Percentiles rank a stretch among this genome's conserved stretches.
Conservation (phyloP, 495 filamentous ascomycete species). For the Aspergillus cavernicola region DNA sequence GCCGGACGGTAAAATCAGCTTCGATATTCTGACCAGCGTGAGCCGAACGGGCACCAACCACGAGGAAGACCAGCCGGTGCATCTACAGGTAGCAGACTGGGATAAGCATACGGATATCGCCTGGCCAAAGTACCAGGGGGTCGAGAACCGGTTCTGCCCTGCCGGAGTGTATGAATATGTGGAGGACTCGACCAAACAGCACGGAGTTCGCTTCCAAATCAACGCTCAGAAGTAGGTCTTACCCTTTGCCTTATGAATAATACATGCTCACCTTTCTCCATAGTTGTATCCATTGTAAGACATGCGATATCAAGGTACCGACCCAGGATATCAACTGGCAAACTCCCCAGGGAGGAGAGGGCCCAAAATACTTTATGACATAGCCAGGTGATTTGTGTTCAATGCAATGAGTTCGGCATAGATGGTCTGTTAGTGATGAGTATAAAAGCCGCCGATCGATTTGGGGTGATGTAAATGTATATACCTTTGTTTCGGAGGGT, state of each 20-base stretch:
- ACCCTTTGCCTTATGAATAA: not conserved
- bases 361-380: conserved; percentile 95
- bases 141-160: conserved; percentile 99
- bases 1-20: conserved; percentile 88
- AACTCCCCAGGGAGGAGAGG: conserved; percentile 92
- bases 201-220: conserved; percentile 93
- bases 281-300: conserved; percentile 99
- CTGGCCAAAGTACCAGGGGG: conserved; percentile 83
- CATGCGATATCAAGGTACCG: conserved; percentile 97
- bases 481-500: not conserved
- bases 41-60: conserved; percentile 96
- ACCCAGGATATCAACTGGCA: conserved; percentile 97
- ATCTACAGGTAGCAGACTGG: conserved; percentile 93
- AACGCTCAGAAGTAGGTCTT: conserved; percentile 89
- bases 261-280: conserved; percentile 25
- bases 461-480: not conserved
- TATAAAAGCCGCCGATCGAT: not conserved
- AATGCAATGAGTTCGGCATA: not conserved
- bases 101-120: conserved; percentile 77
- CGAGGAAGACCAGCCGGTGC: conserved; percentile 96
- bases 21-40: conserved; percentile 94
- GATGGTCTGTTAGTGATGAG: not conserved
- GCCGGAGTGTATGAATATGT: conserved; percentile 98
- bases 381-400: conserved; percentile 26
- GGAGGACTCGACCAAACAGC: conserved; percentile 76